phyloP scores from a whole-genome alignment of 305 asterid genomes.

The Withania somnifera region DNA sequence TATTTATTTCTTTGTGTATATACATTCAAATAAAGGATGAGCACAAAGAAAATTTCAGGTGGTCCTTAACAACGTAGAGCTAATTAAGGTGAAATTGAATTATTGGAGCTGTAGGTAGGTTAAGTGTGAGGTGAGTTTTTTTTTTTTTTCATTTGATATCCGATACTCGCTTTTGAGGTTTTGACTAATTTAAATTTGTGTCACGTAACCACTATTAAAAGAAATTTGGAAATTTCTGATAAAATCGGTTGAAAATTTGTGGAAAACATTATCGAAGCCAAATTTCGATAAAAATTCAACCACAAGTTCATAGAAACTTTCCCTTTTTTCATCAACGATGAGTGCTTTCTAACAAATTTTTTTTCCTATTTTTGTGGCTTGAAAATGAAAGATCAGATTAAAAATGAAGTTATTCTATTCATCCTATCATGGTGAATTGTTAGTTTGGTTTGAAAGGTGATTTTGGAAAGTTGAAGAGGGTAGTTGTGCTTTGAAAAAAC shows the following conservation, averaged over 20 bases:
- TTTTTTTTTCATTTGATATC: too few species aligned
- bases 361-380: background rate
- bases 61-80: background rate
- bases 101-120: background rate
- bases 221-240: background rate
- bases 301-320: background rate
- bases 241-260: background rate
- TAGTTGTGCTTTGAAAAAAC: background rate
- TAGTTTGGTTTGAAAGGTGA: background rate
- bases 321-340: background rate
- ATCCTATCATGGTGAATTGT: background rate
- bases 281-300: too few species aligned
- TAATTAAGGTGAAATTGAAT: background rate
- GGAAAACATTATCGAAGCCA: background rate
- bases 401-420: background rate
- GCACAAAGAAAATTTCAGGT: background rate
- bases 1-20: background rate
- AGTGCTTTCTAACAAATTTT: background rate
- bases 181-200: rapidly evolving
- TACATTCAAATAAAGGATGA: background rate
- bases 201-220: background rate
- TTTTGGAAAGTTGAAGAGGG: background rate
- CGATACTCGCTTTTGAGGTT: background rate
- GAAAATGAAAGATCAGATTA: background rate
- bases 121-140: background rate